These are phyloP conservation scores for Austropuccinia psidii DNA, from an alignment of 1,284 basidiomycete genomes.

Conservation along the genomic window DNA sequence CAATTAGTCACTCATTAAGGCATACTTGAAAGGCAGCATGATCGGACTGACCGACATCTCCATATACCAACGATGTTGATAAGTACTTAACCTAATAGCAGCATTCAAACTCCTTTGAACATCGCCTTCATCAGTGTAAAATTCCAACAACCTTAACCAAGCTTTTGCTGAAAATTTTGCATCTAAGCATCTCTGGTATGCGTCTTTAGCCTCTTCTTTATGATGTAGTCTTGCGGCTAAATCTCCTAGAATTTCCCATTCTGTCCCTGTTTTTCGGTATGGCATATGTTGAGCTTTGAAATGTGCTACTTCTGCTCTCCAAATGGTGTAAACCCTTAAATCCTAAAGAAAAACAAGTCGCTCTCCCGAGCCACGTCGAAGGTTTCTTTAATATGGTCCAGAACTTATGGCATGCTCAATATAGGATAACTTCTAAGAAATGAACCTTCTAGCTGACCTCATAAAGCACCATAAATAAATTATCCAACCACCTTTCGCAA, in stretches of 20 bases:
- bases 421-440: background rate
- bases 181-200: conserved; percentile 88
- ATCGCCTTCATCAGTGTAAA: conserved; percentile 88
- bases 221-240: conserved; percentile 84
- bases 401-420: background rate
- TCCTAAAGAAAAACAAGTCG: conserved; percentile 55
- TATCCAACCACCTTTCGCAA: conserved; percentile 97
- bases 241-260: conserved; percentile 98
- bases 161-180: conserved; percentile 82
- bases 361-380: background rate
- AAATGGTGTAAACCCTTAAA: conserved; percentile 97
- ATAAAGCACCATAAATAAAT: conserved; percentile 96
- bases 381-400: background rate
- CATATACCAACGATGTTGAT: conserved; percentile 60
- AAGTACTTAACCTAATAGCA: conserved; percentile 83
- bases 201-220: conserved; percentile 95
- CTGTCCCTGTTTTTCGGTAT: conserved; percentile 88
- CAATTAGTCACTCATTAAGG: conserved; percentile 6
- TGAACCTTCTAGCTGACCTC: conserved; percentile 68
- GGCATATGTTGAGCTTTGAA: conserved; percentile 96
- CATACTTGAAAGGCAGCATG: background rate
- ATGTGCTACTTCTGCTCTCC: conserved; percentile 96
- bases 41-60: conserved; percentile 47
- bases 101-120: conserved; percentile 82
- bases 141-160: conserved; percentile 83